Conservation (phyloP, 495 filamentous ascomycete species). For the Penicillium samsonianum region DNA sequence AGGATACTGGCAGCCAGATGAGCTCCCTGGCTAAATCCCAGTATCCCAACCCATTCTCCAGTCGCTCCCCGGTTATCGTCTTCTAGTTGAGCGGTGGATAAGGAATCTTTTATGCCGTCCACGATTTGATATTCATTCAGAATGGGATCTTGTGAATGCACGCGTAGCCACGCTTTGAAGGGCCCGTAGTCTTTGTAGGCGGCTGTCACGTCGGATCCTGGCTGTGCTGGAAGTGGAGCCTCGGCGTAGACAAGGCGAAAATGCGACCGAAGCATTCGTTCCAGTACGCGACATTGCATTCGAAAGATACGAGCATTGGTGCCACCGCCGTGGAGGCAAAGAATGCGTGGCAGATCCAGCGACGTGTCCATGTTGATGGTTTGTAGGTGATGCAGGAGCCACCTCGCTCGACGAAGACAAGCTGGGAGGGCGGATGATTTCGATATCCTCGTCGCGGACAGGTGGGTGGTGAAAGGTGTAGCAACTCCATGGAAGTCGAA, state of each 20-base stretch:
- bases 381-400: too few species aligned
- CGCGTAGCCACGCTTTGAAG: constrained; percentile 59
- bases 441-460: too few species aligned
- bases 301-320: constrained; percentile 61
- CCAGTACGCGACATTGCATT: constrained; percentile 56
- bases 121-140: neutral
- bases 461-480: too few species aligned
- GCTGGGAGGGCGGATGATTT: too few species aligned
- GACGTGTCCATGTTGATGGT: neutral
- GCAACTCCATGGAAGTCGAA: too few species aligned
- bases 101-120: neutral
- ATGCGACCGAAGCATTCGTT: constrained; percentile 38
- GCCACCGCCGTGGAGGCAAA: constrained; percentile 70
- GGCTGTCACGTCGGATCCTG: constrained; percentile 52
- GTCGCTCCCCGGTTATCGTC: neutral
- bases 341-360: constrained; percentile 54
- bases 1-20: neutral
- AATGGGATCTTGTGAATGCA: neutral
- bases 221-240: constrained; percentile 52
- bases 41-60: neutral
- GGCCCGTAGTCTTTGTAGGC: constrained; percentile 58
- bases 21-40: neutral
- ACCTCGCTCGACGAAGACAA: too few species aligned
- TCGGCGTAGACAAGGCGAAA: constrained; percentile 61
- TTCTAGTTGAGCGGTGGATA: neutral